These are phyloP conservation scores for Rhytidiadelphus loreus DNA, from an alignment of 225 moss, liverwort and hornwort genomes.

Conservation along the genomic window DNA sequence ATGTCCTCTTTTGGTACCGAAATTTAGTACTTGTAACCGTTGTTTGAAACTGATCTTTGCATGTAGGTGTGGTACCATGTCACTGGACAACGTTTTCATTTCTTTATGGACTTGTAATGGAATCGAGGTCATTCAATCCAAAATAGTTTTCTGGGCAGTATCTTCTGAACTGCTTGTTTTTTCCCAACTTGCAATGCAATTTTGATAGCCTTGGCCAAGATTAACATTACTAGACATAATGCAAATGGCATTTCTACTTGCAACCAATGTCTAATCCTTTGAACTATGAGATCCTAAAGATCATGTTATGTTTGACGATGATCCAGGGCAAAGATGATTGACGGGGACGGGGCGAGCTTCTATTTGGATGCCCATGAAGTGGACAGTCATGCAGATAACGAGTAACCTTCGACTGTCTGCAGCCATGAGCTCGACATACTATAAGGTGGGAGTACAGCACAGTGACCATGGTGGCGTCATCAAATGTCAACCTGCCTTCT, in stretches of 20 bases:
- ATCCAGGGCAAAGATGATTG: constrained; percentile 50
- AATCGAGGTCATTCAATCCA: not conserved
- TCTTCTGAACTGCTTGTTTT: not conserved
- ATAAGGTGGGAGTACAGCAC: not conserved
- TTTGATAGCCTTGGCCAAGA: not conserved
- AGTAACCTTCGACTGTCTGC: not conserved
- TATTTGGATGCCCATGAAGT: constrained; percentile 55
- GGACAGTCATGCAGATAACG: constrained; percentile 52
- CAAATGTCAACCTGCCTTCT: not conserved
- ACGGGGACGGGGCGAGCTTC: constrained; percentile 43
- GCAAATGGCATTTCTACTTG: not conserved
- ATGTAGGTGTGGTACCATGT: not conserved
- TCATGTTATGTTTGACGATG: not conserved
- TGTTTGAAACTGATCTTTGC: not conserved
- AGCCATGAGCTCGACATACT: not conserved
- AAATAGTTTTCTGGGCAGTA: not conserved
- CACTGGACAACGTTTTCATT: not conserved
- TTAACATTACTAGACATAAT: not conserved
- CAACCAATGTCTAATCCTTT: not conserved
- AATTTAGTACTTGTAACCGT: not conserved
- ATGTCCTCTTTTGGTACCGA: not conserved
- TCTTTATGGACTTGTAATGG: not conserved
- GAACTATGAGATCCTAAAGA: not conserved
- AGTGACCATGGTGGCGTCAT: not conserved
- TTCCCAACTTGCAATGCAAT: not conserved